Base-by-base conservation (phyloP, 2,329 filamentous ascomycete genomes). In the Mycocentrospora acerina region DNA sequence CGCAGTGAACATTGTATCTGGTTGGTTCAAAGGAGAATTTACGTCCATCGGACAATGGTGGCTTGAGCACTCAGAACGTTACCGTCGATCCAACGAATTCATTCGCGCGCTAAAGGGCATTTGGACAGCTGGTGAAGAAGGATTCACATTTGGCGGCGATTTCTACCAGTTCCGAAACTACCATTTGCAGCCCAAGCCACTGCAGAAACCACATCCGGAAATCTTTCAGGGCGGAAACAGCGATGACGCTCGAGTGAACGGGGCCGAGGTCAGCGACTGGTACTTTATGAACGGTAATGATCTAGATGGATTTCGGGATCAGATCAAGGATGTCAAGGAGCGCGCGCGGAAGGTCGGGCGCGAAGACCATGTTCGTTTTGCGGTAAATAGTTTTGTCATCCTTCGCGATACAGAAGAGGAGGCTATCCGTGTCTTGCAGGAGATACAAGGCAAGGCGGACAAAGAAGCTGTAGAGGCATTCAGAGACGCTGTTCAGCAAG, bases 281-380 rank as follows among this genome's bases (percentile, higher is more conserved):
- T 78, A 78, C 48, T 78, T 78, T 50, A 78, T 78, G 74, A 78
- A 78, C 48, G 74, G 75, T n/a, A 78, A 78, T 49, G 74, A 75
- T 2, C 67, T 78, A 8, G 74, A 77, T 35, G 74, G 74, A 2
- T 77, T 78, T 55, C 67, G 73, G 29, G 59, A 60, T 8, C 75
- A 78, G 51, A 78, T 78, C 29, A 58, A 58, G 1, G 74, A 77
- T 43, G 74, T 78, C 4, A 71, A 70, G 37, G 68, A 68, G 30
- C 64, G 72, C 1, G 74, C 75, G 3, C 62, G 62, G 37, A 71
- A 70, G 42, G 57, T 70, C 9, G 70, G 70, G 8, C 68, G 74
- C 2, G 70, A 70, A 34, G 60, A 67, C 14, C 49, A 75, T 40
- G 69, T 77, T 11, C 62, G 64, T n/a, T 78, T 78, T 46, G 74